Percentiles rank a stretch among this genome's conserved stretches.
These are phyloP conservation scores for Saccharomyces hybrid DNA, from an alignment of 1,139 yeast genomes.

Conservation along the genomic window DNA sequence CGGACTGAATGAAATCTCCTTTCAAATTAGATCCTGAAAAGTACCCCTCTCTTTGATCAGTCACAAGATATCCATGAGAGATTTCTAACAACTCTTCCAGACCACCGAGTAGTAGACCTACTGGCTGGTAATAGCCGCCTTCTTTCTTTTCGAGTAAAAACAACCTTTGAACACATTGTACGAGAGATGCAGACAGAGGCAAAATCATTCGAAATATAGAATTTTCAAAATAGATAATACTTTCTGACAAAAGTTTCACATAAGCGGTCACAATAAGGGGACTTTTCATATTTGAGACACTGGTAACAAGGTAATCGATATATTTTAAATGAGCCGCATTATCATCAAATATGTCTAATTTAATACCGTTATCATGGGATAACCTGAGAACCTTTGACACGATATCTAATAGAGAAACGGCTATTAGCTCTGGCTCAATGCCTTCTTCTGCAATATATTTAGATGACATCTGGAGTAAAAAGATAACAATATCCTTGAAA, in stretches of 20 bases:
- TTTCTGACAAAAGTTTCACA: slow-evolving; percentile 29
- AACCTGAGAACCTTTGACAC: slow-evolving; percentile 28
- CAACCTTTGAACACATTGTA: slow-evolving; percentile 22
- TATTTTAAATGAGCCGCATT: slow-evolving; percentile 28
- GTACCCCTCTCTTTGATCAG: slow-evolving; percentile 28
- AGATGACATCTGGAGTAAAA: slow-evolving; percentile 31
- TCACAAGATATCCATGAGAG: slow-evolving; percentile 49
- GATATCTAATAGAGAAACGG: slow-evolving; percentile 28
- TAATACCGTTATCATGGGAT: slow-evolving; percentile 28
- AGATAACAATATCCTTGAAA: slow-evolving; percentile 37
- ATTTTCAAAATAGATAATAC: slow-evolving; percentile 26
- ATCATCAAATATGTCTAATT: slow-evolving; percentile 29
- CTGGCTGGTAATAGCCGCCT: slow-evolving; percentile 30
- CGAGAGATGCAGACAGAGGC: slow-evolving; percentile 30
- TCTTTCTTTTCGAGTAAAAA: slow-evolving; percentile 18
- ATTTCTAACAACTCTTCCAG: slow-evolving; percentile 54
- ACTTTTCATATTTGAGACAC: slow-evolving; percentile 26
- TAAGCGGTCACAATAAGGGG: slow-evolving; percentile 29
- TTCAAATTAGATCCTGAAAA: slow-evolving; percentile 15
- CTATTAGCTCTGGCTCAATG: slow-evolving; percentile 26
- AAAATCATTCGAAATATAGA: slow-evolving; percentile 29
- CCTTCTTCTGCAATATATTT: slow-evolving; percentile 24
- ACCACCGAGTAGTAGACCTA: slow-evolving; percentile 53
- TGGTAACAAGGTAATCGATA: slow-evolving; percentile 31
- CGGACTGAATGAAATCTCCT: slow-evolving; percentile 30